phyloP scores from a whole-genome alignment of 257 asterid genomes.

The Leonotis leonurus region DNA sequence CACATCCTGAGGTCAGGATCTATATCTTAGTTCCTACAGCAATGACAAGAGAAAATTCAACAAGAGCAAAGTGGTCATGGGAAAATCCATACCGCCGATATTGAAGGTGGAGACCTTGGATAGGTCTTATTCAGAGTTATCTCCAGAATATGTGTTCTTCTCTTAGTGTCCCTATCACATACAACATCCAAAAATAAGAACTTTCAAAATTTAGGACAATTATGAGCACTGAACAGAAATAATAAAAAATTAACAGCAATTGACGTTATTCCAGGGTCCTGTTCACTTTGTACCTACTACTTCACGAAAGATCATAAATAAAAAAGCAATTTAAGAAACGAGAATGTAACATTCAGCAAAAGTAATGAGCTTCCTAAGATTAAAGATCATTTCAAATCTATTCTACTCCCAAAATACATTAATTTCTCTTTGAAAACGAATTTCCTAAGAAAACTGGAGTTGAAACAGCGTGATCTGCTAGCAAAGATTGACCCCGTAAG shows the following conservation, averaged over 20 bases:
- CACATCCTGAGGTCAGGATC: constrained; percentile 40
- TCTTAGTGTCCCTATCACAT: constrained; percentile 52
- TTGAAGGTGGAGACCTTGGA: constrained; percentile 57
- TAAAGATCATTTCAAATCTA: neutral
- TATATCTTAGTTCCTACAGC: constrained; percentile 5
- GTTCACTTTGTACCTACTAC: neutral
- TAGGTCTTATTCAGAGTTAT: constrained; percentile 47
- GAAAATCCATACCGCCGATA: constrained; percentile 48
- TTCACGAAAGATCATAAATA: neutral
- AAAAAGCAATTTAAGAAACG: neutral
- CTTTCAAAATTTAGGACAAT: neutral
- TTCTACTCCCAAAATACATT: no score
- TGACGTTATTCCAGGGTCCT: neutral
- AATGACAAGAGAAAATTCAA: neutral
- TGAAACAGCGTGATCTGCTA: neutral
- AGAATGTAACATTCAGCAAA: neutral
- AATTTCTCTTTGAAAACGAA: no score
- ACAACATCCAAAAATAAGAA: neutral
- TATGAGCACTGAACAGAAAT: neutral
- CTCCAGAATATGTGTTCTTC: constrained; percentile 56
- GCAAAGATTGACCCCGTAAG: neutral
- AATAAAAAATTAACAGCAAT: neutral
- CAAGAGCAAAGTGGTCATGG: constrained; percentile 10
- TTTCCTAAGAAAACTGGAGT: neutral
- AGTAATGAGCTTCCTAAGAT: neutral